Base-by-base conservation (phyloP, 2,329 filamentous ascomycete species). In the Cladosporium sp. region DNA sequence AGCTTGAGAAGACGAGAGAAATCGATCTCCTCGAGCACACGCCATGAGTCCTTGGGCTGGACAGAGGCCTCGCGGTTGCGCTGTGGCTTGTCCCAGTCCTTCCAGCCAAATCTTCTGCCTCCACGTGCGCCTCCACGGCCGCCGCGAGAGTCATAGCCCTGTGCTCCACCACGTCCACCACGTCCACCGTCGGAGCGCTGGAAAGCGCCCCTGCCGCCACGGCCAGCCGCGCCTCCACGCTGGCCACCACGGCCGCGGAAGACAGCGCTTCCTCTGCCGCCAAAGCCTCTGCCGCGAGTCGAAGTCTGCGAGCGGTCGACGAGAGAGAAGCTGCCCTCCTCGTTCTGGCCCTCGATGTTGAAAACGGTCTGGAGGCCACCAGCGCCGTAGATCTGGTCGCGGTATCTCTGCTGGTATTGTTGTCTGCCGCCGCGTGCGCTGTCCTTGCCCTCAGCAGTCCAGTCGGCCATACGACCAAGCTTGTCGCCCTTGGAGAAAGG, bases 401-500 rank as follows among this genome's bases (percentile, higher is more conserved):
- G 90, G 82, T 91, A 97, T 80, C 93, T 95, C 73, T 94, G 87
- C 80, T 94, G 93, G 81, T 96, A 98, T 78, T 95, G 92, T 80
- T 91, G 89, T 78, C 94, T 86, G 69, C 92, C 92, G 72, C 91
- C 90, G 75, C 93, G 85, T 68, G 95, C 92, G 65, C 84, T 77
- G 72, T 88, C 87, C 82, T 97, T 97, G 79, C 91, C 89, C 78
- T 97, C 95, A 58, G 88, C 78, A 21, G 93, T 96, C 95, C 95
- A 99, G 85, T 99, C 95, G 68, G 95, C 95, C 93, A 99, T 98
- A 79, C 95, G 93, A 77, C 95, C 95, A 68, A 99, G 86, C 86
- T 97, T 98, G 85, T 99, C 95, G 78, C 92, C 93, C 83, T 99
- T 99, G 72, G 93, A 97, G 85, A 95, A 99, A 68, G 95, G 95